Base-by-base conservation (phyloP, 2,329 filamentous ascomycete genomes). In the Arachnomyces sp. region DNA sequence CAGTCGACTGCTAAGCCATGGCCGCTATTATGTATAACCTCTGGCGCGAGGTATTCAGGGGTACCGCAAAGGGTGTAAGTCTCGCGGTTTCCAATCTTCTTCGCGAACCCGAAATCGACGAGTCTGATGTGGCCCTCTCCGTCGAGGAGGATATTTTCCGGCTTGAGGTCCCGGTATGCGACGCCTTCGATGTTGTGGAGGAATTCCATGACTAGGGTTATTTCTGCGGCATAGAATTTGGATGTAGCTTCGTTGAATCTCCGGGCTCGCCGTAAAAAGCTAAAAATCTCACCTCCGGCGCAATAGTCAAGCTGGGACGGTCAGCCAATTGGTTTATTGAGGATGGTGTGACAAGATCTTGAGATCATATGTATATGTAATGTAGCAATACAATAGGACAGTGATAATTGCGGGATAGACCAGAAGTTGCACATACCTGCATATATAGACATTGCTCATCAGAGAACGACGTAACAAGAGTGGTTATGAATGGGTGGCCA, bases 11-110 rank as follows among this genome's bases (percentile, higher is more conserved):
- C 77, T 34, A 74, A 72, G 39, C 77, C 76, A 52, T 82, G 77
- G 15, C 77, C 74, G 59, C 61, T 79, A 57, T 81, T 81, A 43
- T 76, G 68, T 46, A 82, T 81, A 33, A 81, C 77, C 58, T 82
- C 78, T 14, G 78, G 78, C 3, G 78, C 78, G 14, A 82, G 70
- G 55, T 82, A 82, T 51, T 82, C 78, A 29, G 78, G 78, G 7
- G 78, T 82, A 30, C 78, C 78, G 52, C 78, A 81, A 28, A 81
- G 66, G 4, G 78, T 82, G 54, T 81, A 81, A 25, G 78, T 82
- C 56, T 80, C 76, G 29, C 56, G 60, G 33, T 62, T 57, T 36
- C 54, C 71, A 30, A 81, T 70, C 55, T 79, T 76, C 64, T 82
- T 82, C 15, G 78, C 78, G 51, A 82, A 81, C 2, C 78, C 78